These are phyloP conservation scores for Boechera retrofracta DNA, from an alignment of 345 rosid species.

Conservation along the genomic window DNA sequence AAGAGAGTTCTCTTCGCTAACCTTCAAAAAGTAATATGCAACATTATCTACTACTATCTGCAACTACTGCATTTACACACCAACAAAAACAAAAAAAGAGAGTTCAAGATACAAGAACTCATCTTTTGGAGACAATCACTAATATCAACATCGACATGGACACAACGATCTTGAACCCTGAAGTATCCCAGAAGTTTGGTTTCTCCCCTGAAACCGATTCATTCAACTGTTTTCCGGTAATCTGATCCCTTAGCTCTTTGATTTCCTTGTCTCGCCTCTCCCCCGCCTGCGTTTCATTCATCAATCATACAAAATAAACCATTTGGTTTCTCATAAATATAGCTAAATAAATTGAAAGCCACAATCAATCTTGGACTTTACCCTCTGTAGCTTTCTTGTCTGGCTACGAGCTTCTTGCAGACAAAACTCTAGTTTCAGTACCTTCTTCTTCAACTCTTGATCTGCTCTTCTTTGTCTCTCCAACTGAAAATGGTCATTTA, in stretches of 20 bases:
- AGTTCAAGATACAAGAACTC: conserved; percentile 32
- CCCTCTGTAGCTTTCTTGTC: conserved; percentile 77
- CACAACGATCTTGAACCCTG: conserved; percentile 77
- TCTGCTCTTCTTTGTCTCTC: conserved; percentile 78
- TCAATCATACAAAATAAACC: not conserved
- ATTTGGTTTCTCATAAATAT: conserved; percentile 7
- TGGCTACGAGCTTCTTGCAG: conserved; percentile 79
- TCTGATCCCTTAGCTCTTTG: conserved; percentile 71
- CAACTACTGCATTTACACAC: conserved; percentile 42
- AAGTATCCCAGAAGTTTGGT: conserved; percentile 80
- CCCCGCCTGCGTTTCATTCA: conserved; percentile 61
- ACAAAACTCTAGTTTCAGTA: conserved; percentile 78
- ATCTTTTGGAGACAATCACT: conserved; percentile 80
- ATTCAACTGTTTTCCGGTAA: conserved; percentile 56
- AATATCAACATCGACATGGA: conserved; percentile 90
- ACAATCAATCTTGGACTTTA: conserved; percentile 32
- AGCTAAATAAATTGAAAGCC: too few relatives aligned
- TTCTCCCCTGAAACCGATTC: conserved; percentile 46
- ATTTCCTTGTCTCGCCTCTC: conserved; percentile 78
- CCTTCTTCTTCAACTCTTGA: conserved; percentile 82
- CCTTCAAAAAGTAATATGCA: not conserved
- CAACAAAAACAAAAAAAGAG: not conserved
- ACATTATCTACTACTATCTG: conserved; percentile 31
- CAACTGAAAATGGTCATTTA: conserved; percentile 47
- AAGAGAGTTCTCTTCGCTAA: not conserved